phyloP scores from a whole-genome alignment of 768 basidiomycete species.

The Suillus ampliporus region DNA sequence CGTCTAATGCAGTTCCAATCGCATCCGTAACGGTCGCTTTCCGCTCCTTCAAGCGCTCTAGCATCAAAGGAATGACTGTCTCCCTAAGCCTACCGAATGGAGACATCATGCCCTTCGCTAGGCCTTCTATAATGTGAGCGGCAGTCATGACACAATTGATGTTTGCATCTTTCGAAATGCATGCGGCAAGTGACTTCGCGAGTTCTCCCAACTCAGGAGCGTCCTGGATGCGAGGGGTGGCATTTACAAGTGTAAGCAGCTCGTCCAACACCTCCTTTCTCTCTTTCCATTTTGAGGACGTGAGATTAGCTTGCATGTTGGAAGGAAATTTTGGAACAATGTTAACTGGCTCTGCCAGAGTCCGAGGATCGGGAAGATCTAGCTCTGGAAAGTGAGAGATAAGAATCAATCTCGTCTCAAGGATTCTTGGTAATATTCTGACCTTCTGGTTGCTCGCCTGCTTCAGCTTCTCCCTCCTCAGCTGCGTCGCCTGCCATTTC shows the following conservation, averaged over 20 bases:
- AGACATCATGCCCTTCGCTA: slow-evolving; percentile 81
- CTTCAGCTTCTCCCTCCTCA: slow-evolving; percentile 42
- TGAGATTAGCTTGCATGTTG: slow-evolving; percentile 73
- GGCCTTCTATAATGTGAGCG: slow-evolving; percentile 80
- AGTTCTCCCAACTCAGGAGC: slow-evolving; percentile 78
- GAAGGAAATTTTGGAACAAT: slow-evolving; percentile 77
- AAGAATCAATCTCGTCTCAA: slow-evolving; percentile 12
- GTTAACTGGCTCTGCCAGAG: slow-evolving; percentile 81
- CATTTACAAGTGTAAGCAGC: slow-evolving; percentile 68
- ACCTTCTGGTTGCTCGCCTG: slow-evolving; percentile 61
- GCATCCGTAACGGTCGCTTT: slow-evolving; percentile 91
- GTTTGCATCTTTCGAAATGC: slow-evolving; percentile 90
- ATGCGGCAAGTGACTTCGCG: slow-evolving; percentile 73
- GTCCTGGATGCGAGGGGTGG: slow-evolving; percentile 80
- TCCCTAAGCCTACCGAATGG: slow-evolving; percentile 80
- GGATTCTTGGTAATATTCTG: slow-evolving; percentile 20
- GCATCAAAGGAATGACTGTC: slow-evolving; percentile 71
- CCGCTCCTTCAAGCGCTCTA: slow-evolving; percentile 93
- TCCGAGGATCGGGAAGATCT: slow-evolving; percentile 73
- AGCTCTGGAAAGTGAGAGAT: slow-evolving; percentile 42
- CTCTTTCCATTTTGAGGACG: slow-evolving; percentile 98
- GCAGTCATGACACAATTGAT: slow-evolving; percentile 94
- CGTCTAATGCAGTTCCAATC: slow-evolving; percentile 87
- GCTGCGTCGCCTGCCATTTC: slow-evolving; percentile 49
- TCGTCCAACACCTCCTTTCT: slow-evolving; percentile 91